Evolutionary conservation across 2,329 filamentous ascomycete species (phyloP).

Genomic region (Orbilia brochopaga): DNA sequence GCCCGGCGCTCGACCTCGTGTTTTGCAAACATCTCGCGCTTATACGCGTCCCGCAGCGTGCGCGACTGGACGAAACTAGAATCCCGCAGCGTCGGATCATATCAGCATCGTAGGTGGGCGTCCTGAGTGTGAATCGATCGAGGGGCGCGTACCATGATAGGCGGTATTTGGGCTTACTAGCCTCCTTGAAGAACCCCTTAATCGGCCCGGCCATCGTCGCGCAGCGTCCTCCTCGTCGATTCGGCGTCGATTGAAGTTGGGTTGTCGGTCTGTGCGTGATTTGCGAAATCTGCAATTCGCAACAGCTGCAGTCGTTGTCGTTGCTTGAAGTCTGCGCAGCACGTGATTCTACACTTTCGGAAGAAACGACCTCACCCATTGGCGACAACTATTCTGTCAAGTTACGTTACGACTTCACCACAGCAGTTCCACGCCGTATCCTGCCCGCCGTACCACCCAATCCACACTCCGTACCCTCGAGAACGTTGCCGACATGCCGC

Average conservation of each 20-base stretch:
- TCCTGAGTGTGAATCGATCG: too few species aligned
- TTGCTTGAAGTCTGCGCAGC: too few species aligned
- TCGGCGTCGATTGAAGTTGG: too few species aligned
- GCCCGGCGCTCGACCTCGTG: constrained; percentile 83
- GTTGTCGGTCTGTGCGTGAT: too few species aligned
- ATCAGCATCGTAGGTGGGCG: not conserved
- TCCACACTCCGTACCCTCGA: not conserved
- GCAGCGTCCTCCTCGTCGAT: too few species aligned
- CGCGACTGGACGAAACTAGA: constrained; percentile 78
- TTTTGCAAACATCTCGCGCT: constrained; percentile 88
- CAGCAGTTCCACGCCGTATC: not conserved
- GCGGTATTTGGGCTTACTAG: constrained; percentile 39
- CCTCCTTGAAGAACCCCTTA: constrained; percentile 39
- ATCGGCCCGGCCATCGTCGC: constrained; percentile 13
- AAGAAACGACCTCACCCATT: not conserved
- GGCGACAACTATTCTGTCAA: too few species aligned
- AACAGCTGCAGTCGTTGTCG: too few species aligned
- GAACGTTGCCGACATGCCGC: constrained; percentile 24
- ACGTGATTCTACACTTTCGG: too few species aligned
- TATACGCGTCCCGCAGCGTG: constrained; percentile 91
- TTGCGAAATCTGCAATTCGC: too few species aligned
- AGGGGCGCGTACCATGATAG: constrained; percentile 27
- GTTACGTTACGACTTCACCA: not conserved
- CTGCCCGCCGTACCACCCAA: constrained; percentile 1
- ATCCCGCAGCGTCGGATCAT: not conserved